Conservation (phyloP, 1,284 basidiomycete species). For the Fomes fomentarius region DNA sequence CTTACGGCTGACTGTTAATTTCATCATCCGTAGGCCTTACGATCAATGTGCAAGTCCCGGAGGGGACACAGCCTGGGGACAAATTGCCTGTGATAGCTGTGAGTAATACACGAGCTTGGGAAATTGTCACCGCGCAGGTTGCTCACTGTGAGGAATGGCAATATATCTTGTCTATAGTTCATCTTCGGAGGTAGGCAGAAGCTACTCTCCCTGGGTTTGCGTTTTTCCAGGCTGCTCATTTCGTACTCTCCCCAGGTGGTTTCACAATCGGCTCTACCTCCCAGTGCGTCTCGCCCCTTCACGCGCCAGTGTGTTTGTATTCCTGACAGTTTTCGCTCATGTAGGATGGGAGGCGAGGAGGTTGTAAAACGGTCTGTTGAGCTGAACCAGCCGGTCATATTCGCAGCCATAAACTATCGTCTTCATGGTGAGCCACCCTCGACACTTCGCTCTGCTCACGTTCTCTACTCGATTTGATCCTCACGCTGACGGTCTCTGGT, state of each 20-base stretch:
- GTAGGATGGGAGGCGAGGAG: background rate
- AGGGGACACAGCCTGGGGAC: slow-evolving; percentile 36
- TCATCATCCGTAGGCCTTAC: slow-evolving; percentile 45
- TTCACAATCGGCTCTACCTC: slow-evolving; percentile 2
- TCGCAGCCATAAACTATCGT: slow-evolving; percentile 21
- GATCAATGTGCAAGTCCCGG: slow-evolving; percentile 56
- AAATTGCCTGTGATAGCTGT: slow-evolving; percentile 60
- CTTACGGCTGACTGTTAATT: slow-evolving; percentile 5
- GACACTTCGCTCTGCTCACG: slow-evolving; percentile 4
- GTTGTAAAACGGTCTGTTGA: slow-evolving; percentile 5
- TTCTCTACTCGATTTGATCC: background rate
- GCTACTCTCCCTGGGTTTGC: background rate
- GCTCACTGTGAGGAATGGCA: slow-evolving; percentile 5
- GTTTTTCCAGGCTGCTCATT: background rate
- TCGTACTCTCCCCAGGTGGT: background rate
- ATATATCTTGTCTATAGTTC: slow-evolving; percentile 23
- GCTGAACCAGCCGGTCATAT: slow-evolving; percentile 31
- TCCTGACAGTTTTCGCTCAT: background rate
- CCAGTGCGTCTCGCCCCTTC: background rate
- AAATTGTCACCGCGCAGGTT: background rate
- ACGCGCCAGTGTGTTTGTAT: background rate
- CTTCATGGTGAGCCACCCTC: background rate
- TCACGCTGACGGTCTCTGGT: background rate
- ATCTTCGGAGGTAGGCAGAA: background rate
- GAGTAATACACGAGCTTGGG: slow-evolving; percentile 2